A percentile compares a stretch with the other conserved stretches of the same genome.
phyloP scores from a whole-genome alignment of 2,329 filamentous ascomycete genomes.

The Fusarium guadeloupense region DNA sequence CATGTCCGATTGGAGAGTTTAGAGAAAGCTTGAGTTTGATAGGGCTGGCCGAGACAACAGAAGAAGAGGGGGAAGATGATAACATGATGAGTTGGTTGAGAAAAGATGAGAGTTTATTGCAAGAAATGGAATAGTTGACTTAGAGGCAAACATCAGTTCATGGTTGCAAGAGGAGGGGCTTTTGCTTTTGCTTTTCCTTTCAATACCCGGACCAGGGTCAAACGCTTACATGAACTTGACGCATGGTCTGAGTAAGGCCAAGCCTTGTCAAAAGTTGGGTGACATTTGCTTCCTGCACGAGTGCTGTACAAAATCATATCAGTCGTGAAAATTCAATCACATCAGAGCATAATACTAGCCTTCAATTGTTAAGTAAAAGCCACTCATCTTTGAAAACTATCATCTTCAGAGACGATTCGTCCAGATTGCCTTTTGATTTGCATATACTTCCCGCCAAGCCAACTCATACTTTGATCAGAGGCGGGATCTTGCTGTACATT shows the following conservation, averaged over 20 bases:
- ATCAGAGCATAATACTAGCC: neutral
- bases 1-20: slow-evolving; percentile 16
- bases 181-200: neutral
- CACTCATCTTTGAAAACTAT: slow-evolving; percentile 6
- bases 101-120: slow-evolving; percentile 13
- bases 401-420: neutral
- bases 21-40: slow-evolving; percentile 29
- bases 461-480: slow-evolving; percentile 9
- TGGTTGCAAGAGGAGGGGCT: slow-evolving; percentile 3
- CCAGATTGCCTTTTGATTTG: neutral
- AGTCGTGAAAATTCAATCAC: neutral
- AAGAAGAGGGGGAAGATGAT: slow-evolving; percentile 15
- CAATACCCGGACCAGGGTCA: slow-evolving; percentile 5
- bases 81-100: slow-evolving; percentile 2
- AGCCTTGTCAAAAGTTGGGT: slow-evolving; percentile 15
- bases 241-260: slow-evolving; percentile 37
- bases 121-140: neutral
- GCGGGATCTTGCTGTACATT: slow-evolving; percentile 1
- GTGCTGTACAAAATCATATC: slow-evolving; percentile 4
- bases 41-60: slow-evolving; percentile 22
- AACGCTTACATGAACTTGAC: slow-evolving; percentile 41
- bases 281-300: slow-evolving; percentile 16
- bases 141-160: slow-evolving; percentile 35
- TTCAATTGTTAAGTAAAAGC: slow-evolving; percentile 7
- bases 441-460: slow-evolving; percentile 4